phyloP scores from a whole-genome alignment of 73 alveolate genomes.

The Tetrahymena malaccensis region DNA sequence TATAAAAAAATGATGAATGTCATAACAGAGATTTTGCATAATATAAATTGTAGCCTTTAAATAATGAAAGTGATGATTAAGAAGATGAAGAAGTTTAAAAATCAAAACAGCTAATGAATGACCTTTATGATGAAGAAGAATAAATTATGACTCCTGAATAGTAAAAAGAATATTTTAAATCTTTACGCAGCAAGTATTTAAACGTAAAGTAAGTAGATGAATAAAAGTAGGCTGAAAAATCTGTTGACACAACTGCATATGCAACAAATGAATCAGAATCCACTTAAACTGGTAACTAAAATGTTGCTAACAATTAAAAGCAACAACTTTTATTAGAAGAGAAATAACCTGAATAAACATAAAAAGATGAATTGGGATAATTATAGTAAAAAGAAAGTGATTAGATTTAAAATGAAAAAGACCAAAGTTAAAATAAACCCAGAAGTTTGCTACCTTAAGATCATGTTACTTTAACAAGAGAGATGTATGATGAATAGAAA shows the following conservation, averaged over 20 bases:
- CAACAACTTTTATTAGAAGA: not conserved
- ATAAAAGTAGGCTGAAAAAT: not conserved
- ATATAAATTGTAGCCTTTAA: not conserved
- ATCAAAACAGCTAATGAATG: not conserved
- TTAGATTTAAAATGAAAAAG: not conserved
- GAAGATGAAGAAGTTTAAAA: not conserved
- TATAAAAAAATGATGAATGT: not conserved
- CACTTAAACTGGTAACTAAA: not conserved
- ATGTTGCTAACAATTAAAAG: not conserved
- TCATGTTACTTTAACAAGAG: slow-evolving; percentile 29
- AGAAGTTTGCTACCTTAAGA: slow-evolving; percentile 32
- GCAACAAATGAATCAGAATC: not conserved
- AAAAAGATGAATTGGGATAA: not conserved
- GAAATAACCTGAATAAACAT: not conserved
- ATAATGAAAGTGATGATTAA: not conserved
- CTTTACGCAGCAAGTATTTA: not conserved
- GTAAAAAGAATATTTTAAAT: not conserved
- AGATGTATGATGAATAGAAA: slow-evolving; percentile 8
- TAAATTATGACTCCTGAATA: not conserved
- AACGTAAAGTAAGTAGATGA: not conserved
- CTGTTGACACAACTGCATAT: not conserved
- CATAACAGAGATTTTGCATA: not conserved
- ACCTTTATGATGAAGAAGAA: not conserved
- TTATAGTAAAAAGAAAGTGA: not conserved
- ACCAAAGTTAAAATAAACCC: not conserved